A percentile compares a stretch with the other conserved stretches of the same genome.
Evolutionary conservation across 371 early-diverging fungal genomes (phyloP).

Genomic region (Mucor racemosus): DNA sequence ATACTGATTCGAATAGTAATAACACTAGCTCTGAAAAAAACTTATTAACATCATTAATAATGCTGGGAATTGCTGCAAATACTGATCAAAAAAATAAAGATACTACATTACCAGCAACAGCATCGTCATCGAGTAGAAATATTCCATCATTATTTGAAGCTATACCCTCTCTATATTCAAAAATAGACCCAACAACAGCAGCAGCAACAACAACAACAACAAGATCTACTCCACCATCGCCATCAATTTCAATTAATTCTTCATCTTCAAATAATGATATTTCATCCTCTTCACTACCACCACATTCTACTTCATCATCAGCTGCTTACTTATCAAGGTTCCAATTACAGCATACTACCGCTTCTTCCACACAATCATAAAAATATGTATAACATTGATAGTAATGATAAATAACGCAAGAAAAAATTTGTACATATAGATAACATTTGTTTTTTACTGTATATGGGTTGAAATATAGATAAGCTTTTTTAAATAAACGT

Average conservation of each 20-base stretch:
- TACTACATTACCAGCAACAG: neutral
- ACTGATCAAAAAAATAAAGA: neutral
- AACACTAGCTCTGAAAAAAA: slow-evolving; percentile 7
- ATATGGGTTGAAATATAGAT: neutral
- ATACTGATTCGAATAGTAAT: neutral
- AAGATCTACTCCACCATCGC: neutral
- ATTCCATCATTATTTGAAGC: slow-evolving; percentile 26
- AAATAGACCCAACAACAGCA: neutral
- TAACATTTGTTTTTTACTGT: slow-evolving; percentile 5
- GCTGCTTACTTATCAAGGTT: neutral
- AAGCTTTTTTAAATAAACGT: neutral
- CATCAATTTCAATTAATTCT: neutral
- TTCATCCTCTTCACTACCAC: neutral
- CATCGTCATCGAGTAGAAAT: neutral
- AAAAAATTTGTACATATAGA: neutral
- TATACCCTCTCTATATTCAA: slow-evolving; percentile 23
- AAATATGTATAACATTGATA: neutral
- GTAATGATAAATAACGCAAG: neutral
- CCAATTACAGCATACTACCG: neutral
- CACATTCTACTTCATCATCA: neutral
- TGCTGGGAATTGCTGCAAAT: slow-evolving; percentile 22
- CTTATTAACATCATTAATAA: slow-evolving; percentile 20
- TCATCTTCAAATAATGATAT: neutral
- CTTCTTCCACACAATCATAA: neutral
- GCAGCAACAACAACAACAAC: neutral